Conservation (phyloP, 1,284 basidiomycete genomes). For the Trichosporon coremiiforme region DNA sequence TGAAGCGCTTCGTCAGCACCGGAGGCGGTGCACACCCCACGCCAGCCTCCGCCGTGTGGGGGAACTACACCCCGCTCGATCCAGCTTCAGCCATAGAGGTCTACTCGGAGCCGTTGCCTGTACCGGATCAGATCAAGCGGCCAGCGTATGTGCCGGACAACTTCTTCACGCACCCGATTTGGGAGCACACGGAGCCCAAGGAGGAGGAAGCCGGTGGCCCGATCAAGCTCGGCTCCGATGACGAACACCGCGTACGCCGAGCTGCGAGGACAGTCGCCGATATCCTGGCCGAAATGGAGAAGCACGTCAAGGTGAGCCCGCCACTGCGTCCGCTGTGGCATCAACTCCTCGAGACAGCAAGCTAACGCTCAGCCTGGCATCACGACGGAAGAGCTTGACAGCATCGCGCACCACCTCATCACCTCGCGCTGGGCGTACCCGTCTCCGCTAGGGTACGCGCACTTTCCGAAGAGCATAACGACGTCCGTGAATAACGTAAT, state of each 20-base stretch:
- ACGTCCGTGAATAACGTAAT: conserved; percentile 74
- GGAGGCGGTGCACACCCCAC: neutral
- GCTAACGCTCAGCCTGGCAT: conserved; percentile 65
- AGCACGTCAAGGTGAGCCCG: conserved; percentile 63
- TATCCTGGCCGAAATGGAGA: conserved; percentile 64
- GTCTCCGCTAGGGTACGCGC: conserved; percentile 77
- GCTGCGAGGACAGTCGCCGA: conserved; percentile 67
- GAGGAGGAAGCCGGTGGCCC: conserved; percentile 48
- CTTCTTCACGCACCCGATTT: conserved; percentile 49
- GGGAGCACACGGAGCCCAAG: conserved; percentile 58
- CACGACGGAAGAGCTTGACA: conserved; percentile 74
- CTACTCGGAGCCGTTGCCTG: conserved; percentile 58
- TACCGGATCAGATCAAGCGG: conserved; percentile 64
- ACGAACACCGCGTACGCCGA: conserved; percentile 63
- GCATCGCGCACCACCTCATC: conserved; percentile 70
- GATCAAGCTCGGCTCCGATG: conserved; percentile 64
- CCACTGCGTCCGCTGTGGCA: neutral
- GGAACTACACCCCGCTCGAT: conserved; percentile 35
- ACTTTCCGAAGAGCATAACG: conserved; percentile 83
- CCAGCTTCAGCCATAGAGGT: conserved; percentile 38
- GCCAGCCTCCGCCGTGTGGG: conserved; percentile 4
- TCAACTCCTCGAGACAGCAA: neutral
- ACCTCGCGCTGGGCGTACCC: conserved; percentile 75
- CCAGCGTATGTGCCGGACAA: conserved; percentile 65
- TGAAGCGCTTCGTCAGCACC: neutral